A percentile compares a stretch with the other conserved stretches of the same genome.
phyloP scores from a whole-genome alignment of 768 basidiomycete species.

The Tremella yokohamensis region DNA sequence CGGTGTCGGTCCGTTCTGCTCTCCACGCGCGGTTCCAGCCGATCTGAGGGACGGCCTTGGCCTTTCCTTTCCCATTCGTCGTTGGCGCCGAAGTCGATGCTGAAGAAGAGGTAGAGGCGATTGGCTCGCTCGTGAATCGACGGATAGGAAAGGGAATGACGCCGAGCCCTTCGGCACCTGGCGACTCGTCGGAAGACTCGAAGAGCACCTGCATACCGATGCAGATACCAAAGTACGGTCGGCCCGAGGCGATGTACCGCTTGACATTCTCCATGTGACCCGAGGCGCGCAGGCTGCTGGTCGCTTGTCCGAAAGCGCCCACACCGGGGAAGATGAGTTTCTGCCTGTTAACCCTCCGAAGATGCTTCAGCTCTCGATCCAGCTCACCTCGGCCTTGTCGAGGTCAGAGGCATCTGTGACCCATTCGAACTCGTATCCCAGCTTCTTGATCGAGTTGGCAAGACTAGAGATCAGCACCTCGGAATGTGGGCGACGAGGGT shows the following conservation, averaged over 20 bases:
- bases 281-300: conserved; percentile 66
- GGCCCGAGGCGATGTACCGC: conserved; percentile 77
- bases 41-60: conserved; percentile 91
- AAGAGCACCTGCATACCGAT: conserved; percentile 98
- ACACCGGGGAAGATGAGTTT: conserved; percentile 95
- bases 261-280: conserved; percentile 76
- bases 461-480: conserved; percentile 60
- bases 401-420: conserved; percentile 77
- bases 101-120: conserved; percentile 7
- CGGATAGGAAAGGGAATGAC: conserved; percentile 78
- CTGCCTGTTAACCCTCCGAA: conserved; percentile 54
- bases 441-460: conserved; percentile 78
- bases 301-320: conserved; percentile 85
- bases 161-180: conserved; percentile 66
- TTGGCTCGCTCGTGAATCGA: conserved; percentile 56
- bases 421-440: conserved; percentile 87
- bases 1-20: conserved; percentile 55
- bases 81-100: not conserved
- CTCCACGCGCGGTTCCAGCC: conserved; percentile 83
- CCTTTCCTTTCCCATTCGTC: conserved; percentile 42
- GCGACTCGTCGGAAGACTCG: conserved; percentile 75
- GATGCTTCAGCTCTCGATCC: not conserved
- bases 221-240: conserved; percentile 90
- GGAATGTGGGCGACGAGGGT: not conserved
- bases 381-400: conserved; percentile 76